These are phyloP conservation scores for Codiaeum variegatum DNA, from an alignment of 441 rosid genomes.

Conservation along the genomic window DNA sequence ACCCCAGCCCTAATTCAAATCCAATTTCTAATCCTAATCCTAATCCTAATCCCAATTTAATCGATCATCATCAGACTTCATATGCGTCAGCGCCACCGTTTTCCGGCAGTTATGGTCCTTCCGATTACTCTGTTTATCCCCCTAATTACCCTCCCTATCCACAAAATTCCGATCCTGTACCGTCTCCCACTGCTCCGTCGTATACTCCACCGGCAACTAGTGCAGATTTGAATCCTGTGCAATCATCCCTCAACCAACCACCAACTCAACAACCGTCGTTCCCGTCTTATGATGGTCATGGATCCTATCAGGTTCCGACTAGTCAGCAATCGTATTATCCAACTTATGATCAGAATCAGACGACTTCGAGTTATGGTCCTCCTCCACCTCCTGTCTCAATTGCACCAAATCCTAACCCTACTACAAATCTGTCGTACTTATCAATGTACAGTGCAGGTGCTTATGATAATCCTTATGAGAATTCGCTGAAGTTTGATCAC, in stretches of 20 bases:
- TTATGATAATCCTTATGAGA: conserved; percentile 45
- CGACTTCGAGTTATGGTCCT: conserved; percentile 40
- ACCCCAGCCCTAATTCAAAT: conserved; percentile 27
- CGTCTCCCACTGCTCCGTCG: conserved; percentile 63
- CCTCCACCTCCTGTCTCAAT: conserved; percentile 26
- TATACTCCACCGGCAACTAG: conserved; percentile 32
- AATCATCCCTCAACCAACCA: conserved; percentile 30
- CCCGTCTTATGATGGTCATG: conserved; percentile 61
- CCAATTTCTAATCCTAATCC: conserved; percentile 11
- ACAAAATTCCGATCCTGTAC: conserved; percentile 53
- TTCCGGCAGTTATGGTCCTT: conserved; percentile 37
- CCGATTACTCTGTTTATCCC: conserved; percentile 53
- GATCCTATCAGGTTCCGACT: conserved; percentile 50
- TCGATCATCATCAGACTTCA: conserved; percentile 50
- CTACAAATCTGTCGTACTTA: conserved; percentile 37
- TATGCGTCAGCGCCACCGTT: conserved; percentile 93
- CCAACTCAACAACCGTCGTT: conserved; percentile 34
- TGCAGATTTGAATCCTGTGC: conserved; percentile 23
- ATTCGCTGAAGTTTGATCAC: conserved; percentile 54
- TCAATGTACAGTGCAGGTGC: conserved; percentile 42
- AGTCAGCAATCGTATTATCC: conserved; percentile 45
- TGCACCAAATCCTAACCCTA: conserved; percentile 22
- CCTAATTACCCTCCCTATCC: conserved; percentile 51
- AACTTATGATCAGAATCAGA: conserved; percentile 59
- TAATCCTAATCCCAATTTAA: conserved; percentile 28